A percentile compares a stretch with the other conserved stretches of the same genome.
phyloP scores from a whole-genome alignment of 2,329 filamentous ascomycete species.

The Lachnellula cervina region DNA sequence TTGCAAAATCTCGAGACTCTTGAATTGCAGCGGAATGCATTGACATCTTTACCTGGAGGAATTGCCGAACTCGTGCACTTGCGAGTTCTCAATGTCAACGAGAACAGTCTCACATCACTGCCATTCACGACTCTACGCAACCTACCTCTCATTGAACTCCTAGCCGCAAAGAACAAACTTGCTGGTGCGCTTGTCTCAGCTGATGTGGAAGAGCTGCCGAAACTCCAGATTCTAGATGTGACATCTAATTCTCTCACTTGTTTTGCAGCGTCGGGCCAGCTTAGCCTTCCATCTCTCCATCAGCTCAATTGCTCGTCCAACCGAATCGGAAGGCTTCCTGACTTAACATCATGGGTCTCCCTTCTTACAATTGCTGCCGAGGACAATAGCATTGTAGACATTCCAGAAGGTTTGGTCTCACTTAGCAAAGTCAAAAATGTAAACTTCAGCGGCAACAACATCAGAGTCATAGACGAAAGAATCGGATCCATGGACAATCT shows the following conservation, averaged over 20 bases:
- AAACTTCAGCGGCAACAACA: slow-evolving; percentile 81
- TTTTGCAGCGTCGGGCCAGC: slow-evolving; percentile 18
- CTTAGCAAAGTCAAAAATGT: slow-evolving; percentile 67
- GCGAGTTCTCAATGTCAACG: slow-evolving; percentile 70
- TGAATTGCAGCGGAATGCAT: slow-evolving; percentile 75
- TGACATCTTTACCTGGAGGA: slow-evolving; percentile 64
- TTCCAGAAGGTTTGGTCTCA: slow-evolving; percentile 71
- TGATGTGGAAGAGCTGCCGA: slow-evolving; percentile 51
- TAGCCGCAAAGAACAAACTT: slow-evolving; percentile 73
- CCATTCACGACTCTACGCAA: slow-evolving; percentile 64
- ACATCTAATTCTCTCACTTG: slow-evolving; percentile 66
- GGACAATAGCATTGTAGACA: slow-evolving; percentile 70
- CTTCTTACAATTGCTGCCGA: slow-evolving; percentile 71
- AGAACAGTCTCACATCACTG: slow-evolving; percentile 69
- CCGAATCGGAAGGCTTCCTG: slow-evolving; percentile 66
- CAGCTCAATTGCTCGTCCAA: slow-evolving; percentile 78
- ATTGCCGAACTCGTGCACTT: slow-evolving; percentile 65
- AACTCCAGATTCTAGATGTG: slow-evolving; percentile 71
- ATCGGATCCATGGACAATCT: slow-evolving; percentile 77
- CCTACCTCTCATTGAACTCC: slow-evolving; percentile 68
- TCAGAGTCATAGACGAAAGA: slow-evolving; percentile 68
- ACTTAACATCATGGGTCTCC: slow-evolving; percentile 67
- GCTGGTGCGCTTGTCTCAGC: slow-evolving; percentile 65
- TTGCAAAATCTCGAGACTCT: slow-evolving; percentile 71
- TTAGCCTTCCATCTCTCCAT: slow-evolving; percentile 61